phyloP scores from a whole-genome alignment of 768 basidiomycete genomes.

The Gloeophyllum trabeum region DNA sequence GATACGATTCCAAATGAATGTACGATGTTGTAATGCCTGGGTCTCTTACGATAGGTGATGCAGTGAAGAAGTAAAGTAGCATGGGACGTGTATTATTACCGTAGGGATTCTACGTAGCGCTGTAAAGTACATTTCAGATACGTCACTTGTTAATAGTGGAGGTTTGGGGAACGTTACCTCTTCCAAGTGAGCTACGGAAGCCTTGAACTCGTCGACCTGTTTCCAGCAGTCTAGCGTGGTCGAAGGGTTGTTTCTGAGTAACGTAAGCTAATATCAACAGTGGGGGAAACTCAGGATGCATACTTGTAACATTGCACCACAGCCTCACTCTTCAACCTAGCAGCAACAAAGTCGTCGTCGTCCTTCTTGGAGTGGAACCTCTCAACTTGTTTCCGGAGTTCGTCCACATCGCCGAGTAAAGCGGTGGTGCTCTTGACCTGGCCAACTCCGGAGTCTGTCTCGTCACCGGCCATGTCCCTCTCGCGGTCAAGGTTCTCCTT shows the following conservation, averaged over 20 bases:
- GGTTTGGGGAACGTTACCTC: conserved; percentile 33
- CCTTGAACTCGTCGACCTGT: conserved; percentile 61
- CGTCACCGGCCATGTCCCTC: conserved; percentile 33
- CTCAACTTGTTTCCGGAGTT: conserved; percentile 63
- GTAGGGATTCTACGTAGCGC: conserved; percentile 51
- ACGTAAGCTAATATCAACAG: conserved; percentile 1
- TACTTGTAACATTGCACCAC: conserved; percentile 72
- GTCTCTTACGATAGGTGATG: too few species aligned
- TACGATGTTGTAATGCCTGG: background rate
- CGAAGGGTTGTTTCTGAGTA: conserved; percentile 25
- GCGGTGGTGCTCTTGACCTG: conserved; percentile 46
- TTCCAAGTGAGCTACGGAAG: conserved; percentile 56
- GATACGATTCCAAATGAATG: too few species aligned
- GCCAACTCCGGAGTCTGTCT: conserved; percentile 21
- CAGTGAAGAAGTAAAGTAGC: too few species aligned
- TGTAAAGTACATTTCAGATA: conserved; percentile 16
- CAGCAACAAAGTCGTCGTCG: conserved; percentile 40
- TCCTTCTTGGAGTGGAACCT: conserved; percentile 48
- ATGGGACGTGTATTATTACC: too few species aligned
- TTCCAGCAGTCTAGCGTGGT: conserved; percentile 66
- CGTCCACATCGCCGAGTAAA: conserved; percentile 66
- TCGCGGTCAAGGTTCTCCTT: conserved; percentile 83
- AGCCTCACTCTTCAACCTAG: conserved; percentile 44
- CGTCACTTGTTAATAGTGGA: background rate
- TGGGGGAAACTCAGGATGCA: conserved; percentile 11